These are phyloP conservation scores for Schwanniomyces polymorphus DNA, from an alignment of 805 yeast genomes.

Conservation along the genomic window DNA sequence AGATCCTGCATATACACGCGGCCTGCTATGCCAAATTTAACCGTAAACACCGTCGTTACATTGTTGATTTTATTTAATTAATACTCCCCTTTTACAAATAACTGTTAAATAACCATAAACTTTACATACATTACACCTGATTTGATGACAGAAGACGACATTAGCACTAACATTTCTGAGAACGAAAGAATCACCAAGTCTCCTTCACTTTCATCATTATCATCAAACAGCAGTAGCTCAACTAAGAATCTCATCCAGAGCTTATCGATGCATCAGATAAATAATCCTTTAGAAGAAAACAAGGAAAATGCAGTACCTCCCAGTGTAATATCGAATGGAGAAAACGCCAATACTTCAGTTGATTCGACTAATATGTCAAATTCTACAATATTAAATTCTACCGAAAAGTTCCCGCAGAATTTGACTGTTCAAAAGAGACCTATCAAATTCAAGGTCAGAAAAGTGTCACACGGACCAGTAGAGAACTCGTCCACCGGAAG, in stretches of 20 bases:
- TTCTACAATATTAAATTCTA: background rate
- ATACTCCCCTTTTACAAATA: background rate
- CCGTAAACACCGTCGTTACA: constrained; percentile 3
- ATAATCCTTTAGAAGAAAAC: background rate
- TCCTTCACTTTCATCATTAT: constrained; percentile 19
- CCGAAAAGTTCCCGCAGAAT: background rate
- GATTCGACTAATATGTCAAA: background rate
- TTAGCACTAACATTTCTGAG: background rate
- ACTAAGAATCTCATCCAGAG: constrained; percentile 21
- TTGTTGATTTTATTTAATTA: background rate
- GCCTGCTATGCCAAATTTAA: background rate
- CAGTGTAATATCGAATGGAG: background rate
- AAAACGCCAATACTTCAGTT: background rate
- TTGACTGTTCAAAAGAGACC: constrained; percentile 20
- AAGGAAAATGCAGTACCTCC: background rate
- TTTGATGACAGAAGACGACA: background rate
- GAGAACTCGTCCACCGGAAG: constrained; percentile 8
- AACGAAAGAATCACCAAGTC: constrained; percentile 1
- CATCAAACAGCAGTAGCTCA: constrained; percentile 21
- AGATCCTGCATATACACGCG: background rate
- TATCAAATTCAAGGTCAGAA: constrained; percentile 32
- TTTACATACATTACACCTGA: background rate
- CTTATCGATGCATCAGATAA: constrained; percentile 11
- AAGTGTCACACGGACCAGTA: constrained; percentile 29
- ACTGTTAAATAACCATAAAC: background rate